Evolutionary conservation across 805 yeast species (phyloP).

Genomic region (Saccharomyces paradoxus): DNA sequence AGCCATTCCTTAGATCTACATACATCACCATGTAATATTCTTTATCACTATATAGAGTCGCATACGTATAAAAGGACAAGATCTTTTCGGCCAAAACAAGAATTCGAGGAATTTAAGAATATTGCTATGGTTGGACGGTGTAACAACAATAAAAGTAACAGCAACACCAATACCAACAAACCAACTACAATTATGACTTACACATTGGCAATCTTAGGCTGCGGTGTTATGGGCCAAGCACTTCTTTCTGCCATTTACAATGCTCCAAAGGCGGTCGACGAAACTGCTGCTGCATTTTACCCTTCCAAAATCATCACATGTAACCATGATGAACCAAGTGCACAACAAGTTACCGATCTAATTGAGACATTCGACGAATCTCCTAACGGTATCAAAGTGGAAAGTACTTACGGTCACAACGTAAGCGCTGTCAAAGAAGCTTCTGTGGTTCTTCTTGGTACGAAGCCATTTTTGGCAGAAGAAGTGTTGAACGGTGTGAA

Average conservation of each 20-base stretch:
- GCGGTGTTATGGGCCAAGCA: slow-evolving; percentile 96
- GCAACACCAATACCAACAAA: background rate
- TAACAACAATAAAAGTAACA: background rate
- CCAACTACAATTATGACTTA: slow-evolving; percentile 26
- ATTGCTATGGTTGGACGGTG: too few species aligned
- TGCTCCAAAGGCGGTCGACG: slow-evolving; percentile 21
- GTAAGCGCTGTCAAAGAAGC: slow-evolving; percentile 53
- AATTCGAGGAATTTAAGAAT: background rate
- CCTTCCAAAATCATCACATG: slow-evolving; percentile 76
- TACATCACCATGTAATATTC: background rate
- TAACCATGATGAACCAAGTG: slow-evolving; percentile 39
- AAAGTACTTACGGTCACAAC: slow-evolving; percentile 47
- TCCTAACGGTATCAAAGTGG: slow-evolving; percentile 40
- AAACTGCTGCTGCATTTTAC: slow-evolving; percentile 33
- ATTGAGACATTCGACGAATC: slow-evolving; percentile 40
- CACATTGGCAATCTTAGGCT: slow-evolving; percentile 75
- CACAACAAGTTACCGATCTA: slow-evolving; percentile 42
- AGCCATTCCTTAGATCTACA: background rate
- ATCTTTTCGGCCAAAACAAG: background rate
- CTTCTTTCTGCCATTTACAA: slow-evolving; percentile 57
- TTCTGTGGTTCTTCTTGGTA: slow-evolving; percentile 69
- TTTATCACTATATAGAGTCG: background rate
- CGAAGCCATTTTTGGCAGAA: slow-evolving; percentile 78
- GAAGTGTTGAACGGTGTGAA: slow-evolving; percentile 47
- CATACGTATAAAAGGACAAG: background rate